Evolutionary conservation across 495 filamentous ascomycete species (phyloP).

Genomic region (Lasiosphaeria hispida): DNA sequence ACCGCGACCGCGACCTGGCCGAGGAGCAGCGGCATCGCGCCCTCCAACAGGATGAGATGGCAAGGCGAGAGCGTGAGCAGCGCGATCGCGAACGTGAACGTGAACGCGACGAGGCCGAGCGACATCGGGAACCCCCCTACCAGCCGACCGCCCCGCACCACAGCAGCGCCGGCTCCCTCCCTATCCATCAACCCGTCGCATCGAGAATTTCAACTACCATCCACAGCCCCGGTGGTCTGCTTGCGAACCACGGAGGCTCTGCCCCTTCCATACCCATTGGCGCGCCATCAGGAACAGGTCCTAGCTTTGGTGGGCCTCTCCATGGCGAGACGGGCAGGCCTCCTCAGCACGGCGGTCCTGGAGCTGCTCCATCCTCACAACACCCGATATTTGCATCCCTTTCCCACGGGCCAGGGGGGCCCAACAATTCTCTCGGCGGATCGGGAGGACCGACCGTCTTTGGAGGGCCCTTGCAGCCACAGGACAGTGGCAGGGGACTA

Average conservation of each 20-base stretch:
- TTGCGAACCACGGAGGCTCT: conserved; percentile 67
- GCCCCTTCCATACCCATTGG: conserved; percentile 61
- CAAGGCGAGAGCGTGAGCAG: conserved; percentile 30
- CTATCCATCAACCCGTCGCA: conserved; percentile 87
- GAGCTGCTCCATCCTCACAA: conserved; percentile 52
- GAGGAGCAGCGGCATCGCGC: conserved; percentile 42
- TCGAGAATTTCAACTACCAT: conserved; percentile 75
- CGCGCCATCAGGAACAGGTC: conserved; percentile 59
- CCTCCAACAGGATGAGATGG: conserved; percentile 35
- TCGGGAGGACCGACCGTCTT: conserved; percentile 42
- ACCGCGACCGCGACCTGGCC: conserved; percentile 38
- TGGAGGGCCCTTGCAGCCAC: conserved; percentile 47
- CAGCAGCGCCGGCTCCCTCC: conserved; percentile 78
- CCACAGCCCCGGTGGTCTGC: conserved; percentile 82
- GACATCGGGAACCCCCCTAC: conserved; percentile 63
- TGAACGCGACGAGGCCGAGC: conserved; percentile 65
- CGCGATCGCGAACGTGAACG: conserved; percentile 37
- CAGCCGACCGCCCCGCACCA: conserved; percentile 64
- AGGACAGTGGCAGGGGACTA: conserved; percentile 41
- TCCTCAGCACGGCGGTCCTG: conserved; percentile 62
- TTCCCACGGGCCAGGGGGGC: conserved; percentile 46
- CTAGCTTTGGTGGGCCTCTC: conserved; percentile 66
- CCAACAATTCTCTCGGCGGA: conserved; percentile 23
- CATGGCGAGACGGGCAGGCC: conserved; percentile 57
- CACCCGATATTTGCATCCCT: conserved; percentile 62